Base-by-base conservation (phyloP, 768 basidiomycete species). In the Termitomyces sp. region DNA sequence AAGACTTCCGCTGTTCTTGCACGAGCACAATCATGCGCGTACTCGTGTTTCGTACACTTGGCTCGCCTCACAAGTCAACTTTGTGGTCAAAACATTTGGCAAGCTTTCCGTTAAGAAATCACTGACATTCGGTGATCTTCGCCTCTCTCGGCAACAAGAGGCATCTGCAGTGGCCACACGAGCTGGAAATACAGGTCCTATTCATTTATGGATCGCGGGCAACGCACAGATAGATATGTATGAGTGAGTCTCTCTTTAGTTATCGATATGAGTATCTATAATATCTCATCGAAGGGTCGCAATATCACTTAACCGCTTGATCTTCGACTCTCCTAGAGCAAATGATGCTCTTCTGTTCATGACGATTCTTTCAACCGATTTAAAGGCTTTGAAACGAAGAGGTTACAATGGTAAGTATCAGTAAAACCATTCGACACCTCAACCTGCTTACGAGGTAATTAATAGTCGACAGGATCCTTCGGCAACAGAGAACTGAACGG, bases 341-440 rank as follows among this genome's bases (percentile, higher is more conserved):
- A 93, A 95, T 67, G 96, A 99, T 68, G 84, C 91, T 0, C 77
- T 99, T 7, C 69, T 98, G 8, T 88, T 98, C 63, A 91, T 93
- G 84, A 97, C 95, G 0, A 93, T 99, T 53, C 79, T 99, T 18
- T 93, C 93, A 0, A 98, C 95, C 0, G 93, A 95, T 62, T 73
- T 98, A 40, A 82, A 85, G 58, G 85, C 92, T 3, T 70, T 97
- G 61, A 88, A 86, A 65, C 77, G 93, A 39, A 78, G 93, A 61
- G 95, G 93, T 5, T 95, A 93, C 68, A 93, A 94, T 65, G 88
- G 91, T 89, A 53, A 48, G 43, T 16, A 40, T 27, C 5, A 13
- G 2, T 37, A 32, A 20, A 43, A 9, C 13, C 22, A 4, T 40
- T 22, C 5, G 14, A 32, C 32, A 1, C 13, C 18, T 33, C 24